Evolutionary conservation across 805 yeast genomes (phyloP).

Genomic region (Lipomyces lipofer): DNA sequence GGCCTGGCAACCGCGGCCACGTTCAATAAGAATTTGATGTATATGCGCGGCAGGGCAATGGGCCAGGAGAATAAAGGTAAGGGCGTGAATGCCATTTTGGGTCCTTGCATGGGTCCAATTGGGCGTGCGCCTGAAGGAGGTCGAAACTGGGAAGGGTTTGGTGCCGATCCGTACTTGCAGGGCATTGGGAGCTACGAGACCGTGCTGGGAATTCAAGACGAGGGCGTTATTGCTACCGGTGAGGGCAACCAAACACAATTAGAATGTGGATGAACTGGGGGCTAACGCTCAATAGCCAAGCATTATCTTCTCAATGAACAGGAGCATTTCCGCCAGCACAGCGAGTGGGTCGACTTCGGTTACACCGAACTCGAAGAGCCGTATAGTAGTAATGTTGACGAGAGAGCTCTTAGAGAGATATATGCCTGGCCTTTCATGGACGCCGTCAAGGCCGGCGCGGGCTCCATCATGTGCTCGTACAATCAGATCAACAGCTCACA

Average conservation of each 20-base stretch:
- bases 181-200: slow-evolving; percentile 57
- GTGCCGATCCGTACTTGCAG: slow-evolving; percentile 61
- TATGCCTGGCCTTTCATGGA: slow-evolving; percentile 70
- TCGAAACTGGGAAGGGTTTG: slow-evolving; percentile 65
- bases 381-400: slow-evolving; percentile 50
- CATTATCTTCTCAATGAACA: slow-evolving; percentile 64
- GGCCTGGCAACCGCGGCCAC: slow-evolving; percentile 62
- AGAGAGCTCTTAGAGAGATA: slow-evolving; percentile 60
- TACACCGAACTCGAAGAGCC: slow-evolving; percentile 44
- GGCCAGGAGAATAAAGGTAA: slow-evolving; percentile 56
- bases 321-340: slow-evolving; percentile 57
- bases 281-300: slow-evolving; percentile 33
- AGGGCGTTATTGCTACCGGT: slow-evolving; percentile 54
- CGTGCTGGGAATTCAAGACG: slow-evolving; percentile 56
- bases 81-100: slow-evolving; percentile 57
- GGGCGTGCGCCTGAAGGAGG: slow-evolving; percentile 66
- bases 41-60: slow-evolving; percentile 55
- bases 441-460: slow-evolving; percentile 59
- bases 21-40: slow-evolving; percentile 54
- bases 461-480: slow-evolving; percentile 62
- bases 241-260: slow-evolving; percentile 31
- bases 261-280: neutral
- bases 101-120: slow-evolving; percentile 61
- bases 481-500: slow-evolving; percentile 57
- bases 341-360: slow-evolving; percentile 51